Evolutionary conservation across 2,329 filamentous ascomycete genomes (phyloP).

Genomic region (Cytospora piceae): DNA sequence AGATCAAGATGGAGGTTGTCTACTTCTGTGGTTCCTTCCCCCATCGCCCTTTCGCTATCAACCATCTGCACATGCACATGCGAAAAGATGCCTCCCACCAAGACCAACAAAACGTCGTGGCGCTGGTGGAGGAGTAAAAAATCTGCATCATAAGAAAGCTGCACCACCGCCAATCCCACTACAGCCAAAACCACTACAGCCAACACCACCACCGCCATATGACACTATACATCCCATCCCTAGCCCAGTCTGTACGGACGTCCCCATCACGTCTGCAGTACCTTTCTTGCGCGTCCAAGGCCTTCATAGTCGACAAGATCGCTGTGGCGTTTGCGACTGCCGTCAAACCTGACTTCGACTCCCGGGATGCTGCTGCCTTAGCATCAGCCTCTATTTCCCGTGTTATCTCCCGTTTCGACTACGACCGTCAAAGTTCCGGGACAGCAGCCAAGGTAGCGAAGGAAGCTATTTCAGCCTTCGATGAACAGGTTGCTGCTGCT

Average conservation of each 20-base stretch:
- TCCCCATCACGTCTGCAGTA: background rate
- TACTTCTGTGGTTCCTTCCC: background rate
- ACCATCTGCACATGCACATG: background rate
- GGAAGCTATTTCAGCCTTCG: background rate
- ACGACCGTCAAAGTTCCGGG: background rate
- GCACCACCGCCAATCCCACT: background rate
- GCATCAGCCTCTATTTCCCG: background rate
- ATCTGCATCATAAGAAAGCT: background rate
- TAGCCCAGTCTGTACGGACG: background rate
- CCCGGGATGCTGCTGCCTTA: background rate
- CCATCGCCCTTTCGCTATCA: background rate
- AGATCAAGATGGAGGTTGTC: background rate
- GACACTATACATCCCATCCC: background rate
- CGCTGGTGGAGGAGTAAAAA: background rate
- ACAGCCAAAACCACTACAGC: background rate
- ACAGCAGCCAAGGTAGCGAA: background rate
- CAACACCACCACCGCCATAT: background rate
- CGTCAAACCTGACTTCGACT: background rate
- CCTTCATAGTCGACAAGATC: background rate
- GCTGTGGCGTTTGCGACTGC: background rate
- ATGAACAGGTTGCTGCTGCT: background rate
- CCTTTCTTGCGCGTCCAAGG: too few species aligned
- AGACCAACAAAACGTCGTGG: background rate
- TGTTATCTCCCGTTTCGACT: background rate
- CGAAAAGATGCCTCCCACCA: background rate